phyloP scores from a whole-genome alignment of 2,329 filamentous ascomycete species.

The Clonostachys byssicola region DNA sequence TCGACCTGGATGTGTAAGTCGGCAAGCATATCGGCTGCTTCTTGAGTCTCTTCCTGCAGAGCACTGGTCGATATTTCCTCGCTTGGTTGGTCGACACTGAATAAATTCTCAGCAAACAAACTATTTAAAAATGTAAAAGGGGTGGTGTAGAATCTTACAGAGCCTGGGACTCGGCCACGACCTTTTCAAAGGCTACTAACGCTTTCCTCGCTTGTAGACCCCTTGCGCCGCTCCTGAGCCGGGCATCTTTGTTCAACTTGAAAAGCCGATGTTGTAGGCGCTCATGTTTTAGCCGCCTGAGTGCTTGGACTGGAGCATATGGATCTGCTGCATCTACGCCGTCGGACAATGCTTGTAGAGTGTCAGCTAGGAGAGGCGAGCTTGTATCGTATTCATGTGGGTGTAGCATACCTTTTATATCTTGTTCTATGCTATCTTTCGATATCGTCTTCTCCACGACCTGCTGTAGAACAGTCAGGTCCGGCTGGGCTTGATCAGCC shows the following conservation, averaged over 20 bases:
- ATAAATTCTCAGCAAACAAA: not conserved
- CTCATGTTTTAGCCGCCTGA: conserved; percentile 59
- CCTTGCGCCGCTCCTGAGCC: conserved; percentile 68
- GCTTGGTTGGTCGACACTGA: conserved; percentile 43
- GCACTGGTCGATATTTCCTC: conserved; percentile 51
- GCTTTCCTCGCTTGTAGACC: conserved; percentile 75
- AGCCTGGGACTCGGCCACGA: conserved; percentile 51
- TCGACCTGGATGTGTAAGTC: conserved; percentile 67
- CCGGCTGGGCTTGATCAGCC: conserved; percentile 2
- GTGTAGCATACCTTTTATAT: conserved; percentile 48
- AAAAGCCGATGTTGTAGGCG: conserved; percentile 61
- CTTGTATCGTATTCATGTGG: not conserved
- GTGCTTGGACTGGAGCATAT: conserved; percentile 52
- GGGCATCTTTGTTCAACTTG: conserved; percentile 68
- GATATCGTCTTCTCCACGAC: conserved; percentile 60
- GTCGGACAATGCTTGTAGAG: conserved; percentile 44
- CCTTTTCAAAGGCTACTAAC: conserved; percentile 64
- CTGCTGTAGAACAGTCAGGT: conserved; percentile 55
- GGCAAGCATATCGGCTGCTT: conserved; percentile 64
- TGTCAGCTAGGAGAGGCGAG: not conserved
- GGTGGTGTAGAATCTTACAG: conserved; percentile 32
- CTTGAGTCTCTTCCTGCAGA: conserved; percentile 62
- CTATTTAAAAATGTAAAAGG: not conserved
- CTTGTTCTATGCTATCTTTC: conserved; percentile 51
- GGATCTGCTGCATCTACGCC: conserved; percentile 55